Base-by-base conservation (phyloP, 148 eudicot species). In the Cornus controversa region DNA sequence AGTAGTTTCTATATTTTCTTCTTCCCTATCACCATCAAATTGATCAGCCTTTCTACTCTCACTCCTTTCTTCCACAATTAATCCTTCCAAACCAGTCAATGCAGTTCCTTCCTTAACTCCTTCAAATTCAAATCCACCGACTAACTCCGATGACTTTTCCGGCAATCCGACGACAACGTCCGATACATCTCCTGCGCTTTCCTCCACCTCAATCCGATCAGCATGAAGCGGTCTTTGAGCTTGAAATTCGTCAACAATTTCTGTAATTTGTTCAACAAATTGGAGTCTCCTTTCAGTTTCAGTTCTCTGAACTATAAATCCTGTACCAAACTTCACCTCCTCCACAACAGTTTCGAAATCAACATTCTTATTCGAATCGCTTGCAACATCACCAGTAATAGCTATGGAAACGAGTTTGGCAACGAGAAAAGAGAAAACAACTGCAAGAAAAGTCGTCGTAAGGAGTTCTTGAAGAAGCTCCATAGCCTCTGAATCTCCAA, bases 321-420 rank as follows among this genome's bases (percentile, higher is more conserved):
- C 75, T 25, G 73, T 82, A 4, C 27, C 79, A 70, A 40, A 75
- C 74, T 42, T 29, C 66, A 23, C 66, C 76, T 68, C 78, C 70
- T 79, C 70, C 24, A 37, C 34, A 50, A 67, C 71, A 18, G 34
- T 65, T 8, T 76, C 70, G 0, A 28, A 31, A 53, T 42, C 82
- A 72, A 62, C 71, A 70, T 25, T 20, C 37, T 24, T 71, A 54
- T 36, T 29, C 58, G 78, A 22, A 25, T 31, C 64, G 58, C 23
- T 70, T 22, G 37, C 78, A 13, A 14, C 69, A 29, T 40, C 72
- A 10, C 65, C 66, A 36, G 47, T 37, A 8, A 77, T 24, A 24
- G 81, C 77, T 71, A 81, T 65, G 2, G 87, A 78, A 27, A 86
- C 69, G 25, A 89, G 53, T 69, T 80, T 88, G 16, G 84, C 80